Evolutionary conservation across 1,284 basidiomycete genomes (phyloP).

Genomic region (Rhizoctonia solani): DNA sequence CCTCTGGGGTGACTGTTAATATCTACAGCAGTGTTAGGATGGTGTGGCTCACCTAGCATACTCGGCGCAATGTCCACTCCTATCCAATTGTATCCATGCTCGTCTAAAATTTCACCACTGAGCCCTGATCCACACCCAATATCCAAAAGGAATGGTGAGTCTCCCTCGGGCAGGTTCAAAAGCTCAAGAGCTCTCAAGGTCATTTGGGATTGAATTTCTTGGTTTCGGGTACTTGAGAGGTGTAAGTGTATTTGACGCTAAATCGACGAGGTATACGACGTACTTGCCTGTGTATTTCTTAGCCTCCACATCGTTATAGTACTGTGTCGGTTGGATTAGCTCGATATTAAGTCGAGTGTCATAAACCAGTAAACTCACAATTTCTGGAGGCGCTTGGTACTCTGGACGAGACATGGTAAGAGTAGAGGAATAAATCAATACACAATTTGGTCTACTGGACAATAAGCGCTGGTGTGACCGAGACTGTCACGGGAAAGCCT

Average conservation of each 20-base stretch:
- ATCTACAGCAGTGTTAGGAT: neutral
- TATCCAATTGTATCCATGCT: conserved; percentile 92
- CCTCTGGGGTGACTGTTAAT: conserved; percentile 60
- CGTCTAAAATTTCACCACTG: conserved; percentile 96
- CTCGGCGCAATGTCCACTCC: conserved; percentile 96
- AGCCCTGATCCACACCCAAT: conserved; percentile 98
- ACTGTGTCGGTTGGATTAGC: conserved; percentile 55
- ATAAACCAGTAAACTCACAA: conserved; percentile 61
- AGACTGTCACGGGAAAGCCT: neutral
- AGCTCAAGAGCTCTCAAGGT: conserved; percentile 94
- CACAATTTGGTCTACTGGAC: conserved; percentile 2
- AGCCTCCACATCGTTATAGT: conserved; percentile 95
- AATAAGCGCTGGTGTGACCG: conserved; percentile 17
- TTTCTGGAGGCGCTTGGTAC: conserved; percentile 93
- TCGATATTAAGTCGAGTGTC: neutral
- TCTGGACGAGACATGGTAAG: conserved; percentile 89
- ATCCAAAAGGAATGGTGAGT: conserved; percentile 86
- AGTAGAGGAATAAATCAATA: neutral
- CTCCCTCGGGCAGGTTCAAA: conserved; percentile 75
- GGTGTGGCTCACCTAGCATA: conserved; percentile 78
- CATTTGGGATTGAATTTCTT: conserved; percentile 98
- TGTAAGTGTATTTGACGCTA: neutral
- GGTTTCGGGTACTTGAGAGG: conserved; percentile 80
- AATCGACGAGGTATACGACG: conserved; percentile 41
- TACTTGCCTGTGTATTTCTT: conserved; percentile 97